phyloP scores from a whole-genome alignment of 2,329 filamentous ascomycete genomes.

The Paecilomyces dactylethromorphus region DNA sequence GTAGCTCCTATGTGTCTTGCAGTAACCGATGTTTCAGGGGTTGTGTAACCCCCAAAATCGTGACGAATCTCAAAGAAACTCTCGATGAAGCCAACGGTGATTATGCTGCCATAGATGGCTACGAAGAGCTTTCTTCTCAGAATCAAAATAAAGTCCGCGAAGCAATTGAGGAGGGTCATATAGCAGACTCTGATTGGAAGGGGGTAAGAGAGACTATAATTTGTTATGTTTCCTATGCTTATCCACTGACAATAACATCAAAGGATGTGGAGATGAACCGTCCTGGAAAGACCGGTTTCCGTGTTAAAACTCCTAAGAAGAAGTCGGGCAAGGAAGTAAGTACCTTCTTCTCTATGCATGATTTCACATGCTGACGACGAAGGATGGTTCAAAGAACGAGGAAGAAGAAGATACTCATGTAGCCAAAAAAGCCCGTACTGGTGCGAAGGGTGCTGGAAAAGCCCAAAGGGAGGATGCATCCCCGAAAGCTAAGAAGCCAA shows the following conservation, averaged over 20 bases:
- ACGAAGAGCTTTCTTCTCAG: constrained; percentile 65
- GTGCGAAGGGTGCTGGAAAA: constrained; percentile 2
- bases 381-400: constrained; percentile 4
- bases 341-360: background rate
- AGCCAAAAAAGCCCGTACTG: constrained; percentile 8
- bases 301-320: constrained; percentile 32
- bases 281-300: constrained; percentile 60
- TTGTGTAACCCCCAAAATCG: constrained; percentile 71
- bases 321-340: constrained; percentile 21
- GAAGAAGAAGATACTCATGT: constrained; percentile 11
- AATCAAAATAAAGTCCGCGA: constrained; percentile 66
- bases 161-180: constrained; percentile 69
- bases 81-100: constrained; percentile 41
- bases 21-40: constrained; percentile 55
- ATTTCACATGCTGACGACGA: background rate
- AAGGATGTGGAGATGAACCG: constrained; percentile 71
- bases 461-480: constrained; percentile 1
- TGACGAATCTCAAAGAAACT: constrained; percentile 57
- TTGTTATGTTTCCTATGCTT: background rate
- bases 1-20: background rate
- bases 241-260: constrained; percentile 7
- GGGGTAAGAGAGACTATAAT: constrained; percentile 56
- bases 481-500: constrained; percentile 1
- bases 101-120: constrained; percentile 69
- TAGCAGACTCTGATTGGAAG: constrained; percentile 81